Evolutionary conservation across 1,284 basidiomycete genomes (phyloP), one percentile per base, ranked within the genome.

Genomic region (Fistulinella cinereoalba): DNA sequence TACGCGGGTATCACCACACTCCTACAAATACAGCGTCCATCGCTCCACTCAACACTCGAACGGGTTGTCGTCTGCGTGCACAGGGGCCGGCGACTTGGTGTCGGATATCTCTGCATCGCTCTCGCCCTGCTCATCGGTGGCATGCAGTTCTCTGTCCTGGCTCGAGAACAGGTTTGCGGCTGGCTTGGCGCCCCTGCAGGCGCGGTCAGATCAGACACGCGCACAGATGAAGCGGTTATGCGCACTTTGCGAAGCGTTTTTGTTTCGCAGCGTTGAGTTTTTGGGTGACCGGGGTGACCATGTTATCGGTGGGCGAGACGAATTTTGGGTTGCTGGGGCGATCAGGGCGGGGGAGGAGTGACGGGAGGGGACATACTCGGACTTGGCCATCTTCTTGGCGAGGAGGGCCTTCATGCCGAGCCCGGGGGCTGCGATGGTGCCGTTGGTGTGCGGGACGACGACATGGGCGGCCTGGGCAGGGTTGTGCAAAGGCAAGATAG

Each of bases 271-370:
- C 86, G 43, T 76, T 85, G 45, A 97, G 79, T 69, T 96, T 97
- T 70, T 92, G 85, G 6, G 92, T 88, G 65, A 83, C 84, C 1
- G 94, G 94, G 4, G 92, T 95, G 76, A 96, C 83, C 67, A 97
- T 75, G 61, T 88, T 90, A 68, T 97, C 94, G 9, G 94, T 96
- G 6, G 94, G 94, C 13, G 93, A 96, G 55, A 92, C 72, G 58
- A 80, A 92, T 37, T 79, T 81, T 9, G 88, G 83, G 66, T 92
- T 92, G 61, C 91, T 65, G 22, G 28, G 1, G 24, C 46, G 6
- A 10, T 37, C 45, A 25, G 40, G 33, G 36, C 45, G 53, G 27
- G 11, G 15, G 5, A 21, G 10, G 15, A 1, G 27, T 9, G 6
- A 15, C 15, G 38, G 9, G 16, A 13, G 9, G 6, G 0, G 27